Evolutionary conservation across 371 early-diverging fungal species (phyloP), one percentile per base, ranked within the genome.

Genomic region (Zancudomyces culisetae): DNA sequence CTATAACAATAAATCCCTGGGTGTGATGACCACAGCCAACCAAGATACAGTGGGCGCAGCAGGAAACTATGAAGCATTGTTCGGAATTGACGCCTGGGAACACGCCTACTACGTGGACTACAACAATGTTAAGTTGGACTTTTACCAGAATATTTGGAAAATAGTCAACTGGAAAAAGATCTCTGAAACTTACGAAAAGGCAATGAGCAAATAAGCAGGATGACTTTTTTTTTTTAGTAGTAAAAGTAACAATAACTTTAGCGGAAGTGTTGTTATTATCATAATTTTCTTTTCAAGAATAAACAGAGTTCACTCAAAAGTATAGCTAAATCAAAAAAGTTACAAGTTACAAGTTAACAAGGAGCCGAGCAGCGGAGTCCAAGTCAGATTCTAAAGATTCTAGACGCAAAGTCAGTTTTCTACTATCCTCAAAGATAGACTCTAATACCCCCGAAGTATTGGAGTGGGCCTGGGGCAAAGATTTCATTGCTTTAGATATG

Each of bases 71-170:
- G 72, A 84, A 42, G 96, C 97, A 42, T 68, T 98, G 41, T 74
- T 98, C 50, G 93, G 91, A 40, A 68, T 92, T 56, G 98, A 98
- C 74, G 95, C 93, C 12, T 97, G 98, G 98, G 98, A 95, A 71
- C 98, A 97, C 60, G 88, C 97, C 27, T 98, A 95, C 74, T 98
- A 98, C 64, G 72, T 98, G 56, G 89, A 96, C 69, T 96, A 95
- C 78, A 89, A 90, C 77, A 94, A 92, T 68, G 88, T 81, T 41
- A 87, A 93, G 56, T 86, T 87, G 20, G 92, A 90, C 52, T 98
- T 96, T 70, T 70, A 97, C 54, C 83, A 90, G 70, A 81, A 81
- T 23, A 84, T 95, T 60, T 98, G 95, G 94, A 80, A 81, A 51
- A 89, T 98, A 3, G 74, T 98, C 60, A 91, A 98, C 83, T 98